phyloP scores from a whole-genome alignment of 2,329 filamentous ascomycete genomes.

The Aspergillus fumigatiaffinis region DNA sequence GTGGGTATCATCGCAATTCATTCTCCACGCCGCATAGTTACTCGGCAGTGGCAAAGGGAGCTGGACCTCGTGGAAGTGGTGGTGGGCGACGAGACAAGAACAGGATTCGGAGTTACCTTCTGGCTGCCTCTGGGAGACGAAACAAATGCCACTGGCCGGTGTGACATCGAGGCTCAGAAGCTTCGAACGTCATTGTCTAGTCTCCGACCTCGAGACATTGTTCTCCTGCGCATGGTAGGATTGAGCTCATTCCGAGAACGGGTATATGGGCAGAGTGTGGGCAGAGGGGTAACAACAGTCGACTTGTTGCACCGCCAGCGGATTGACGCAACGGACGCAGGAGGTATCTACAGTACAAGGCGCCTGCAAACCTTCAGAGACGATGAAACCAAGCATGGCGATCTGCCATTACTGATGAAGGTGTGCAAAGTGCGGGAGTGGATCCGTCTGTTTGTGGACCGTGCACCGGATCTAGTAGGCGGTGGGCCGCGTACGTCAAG shows the following conservation, averaged over 20 bases:
- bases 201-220: slow-evolving; percentile 68
- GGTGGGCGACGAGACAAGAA: slow-evolving; percentile 79
- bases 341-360: slow-evolving; percentile 55
- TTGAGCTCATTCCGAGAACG: slow-evolving; percentile 69
- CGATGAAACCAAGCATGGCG: slow-evolving; percentile 20
- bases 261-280: slow-evolving; percentile 81
- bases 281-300: slow-evolving; percentile 65
- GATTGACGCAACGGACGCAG: slow-evolving; percentile 49
- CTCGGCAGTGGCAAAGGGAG: slow-evolving; percentile 49
- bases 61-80: slow-evolving; percentile 71
- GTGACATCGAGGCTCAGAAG: slow-evolving; percentile 16
- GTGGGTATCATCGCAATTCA: slow-evolving; percentile 72
- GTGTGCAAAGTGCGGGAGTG: slow-evolving; percentile 68
- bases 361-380: slow-evolving; percentile 38
- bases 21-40: slow-evolving; percentile 63
- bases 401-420: slow-evolving; percentile 56
- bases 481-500: slow-evolving; percentile 10
- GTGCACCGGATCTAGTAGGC: slow-evolving; percentile 28
- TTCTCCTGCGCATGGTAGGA: slow-evolving; percentile 76
- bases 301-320: slow-evolving; percentile 60
- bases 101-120: slow-evolving; percentile 77
- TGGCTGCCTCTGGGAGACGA: slow-evolving; percentile 59
- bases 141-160: neutral
- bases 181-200: slow-evolving; percentile 41
- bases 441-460: slow-evolving; percentile 66